Evolutionary conservation across 495 filamentous ascomycete genomes (phyloP).

Genomic region (Trichoderma virens): DNA sequence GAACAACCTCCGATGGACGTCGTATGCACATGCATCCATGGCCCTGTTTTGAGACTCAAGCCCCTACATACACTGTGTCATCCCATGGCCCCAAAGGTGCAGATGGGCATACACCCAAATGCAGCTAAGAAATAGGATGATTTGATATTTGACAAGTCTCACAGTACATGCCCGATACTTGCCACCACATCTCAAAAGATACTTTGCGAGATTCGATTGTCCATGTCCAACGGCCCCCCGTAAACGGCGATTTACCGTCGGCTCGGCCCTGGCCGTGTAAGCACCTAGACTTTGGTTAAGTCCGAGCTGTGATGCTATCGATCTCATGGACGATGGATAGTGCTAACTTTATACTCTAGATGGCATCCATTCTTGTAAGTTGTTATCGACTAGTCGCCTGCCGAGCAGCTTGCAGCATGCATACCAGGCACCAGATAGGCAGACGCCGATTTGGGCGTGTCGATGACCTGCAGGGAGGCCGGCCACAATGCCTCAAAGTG

Average conservation of each 20-base stretch:
- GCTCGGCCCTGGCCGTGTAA: neutral
- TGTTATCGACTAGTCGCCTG: neutral
- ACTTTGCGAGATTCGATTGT: neutral
- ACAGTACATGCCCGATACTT: neutral
- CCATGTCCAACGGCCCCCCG: neutral
- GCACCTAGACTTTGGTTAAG: neutral
- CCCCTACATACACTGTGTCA: too few relatives aligned
- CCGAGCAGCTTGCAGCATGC: too few relatives aligned
- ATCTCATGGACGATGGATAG: neutral
- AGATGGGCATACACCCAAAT: neutral
- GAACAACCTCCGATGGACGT: too few relatives aligned
- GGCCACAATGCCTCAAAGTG: too few relatives aligned
- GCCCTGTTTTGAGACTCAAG: too few relatives aligned
- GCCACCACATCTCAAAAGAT: neutral
- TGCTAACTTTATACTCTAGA: neutral
- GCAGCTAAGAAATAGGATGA: neutral
- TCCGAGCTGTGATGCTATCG: neutral
- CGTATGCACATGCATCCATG: too few relatives aligned
- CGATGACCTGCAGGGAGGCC: too few relatives aligned
- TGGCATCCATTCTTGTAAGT: neutral
- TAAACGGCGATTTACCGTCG: neutral
- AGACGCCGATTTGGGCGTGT: too few relatives aligned
- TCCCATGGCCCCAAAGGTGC: neutral
- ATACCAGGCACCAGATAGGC: too few relatives aligned
- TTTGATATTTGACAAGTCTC: neutral